phyloP scores from a whole-genome alignment of 2,329 filamentous ascomycete species.

The Sporothrix variecibatus region DNA sequence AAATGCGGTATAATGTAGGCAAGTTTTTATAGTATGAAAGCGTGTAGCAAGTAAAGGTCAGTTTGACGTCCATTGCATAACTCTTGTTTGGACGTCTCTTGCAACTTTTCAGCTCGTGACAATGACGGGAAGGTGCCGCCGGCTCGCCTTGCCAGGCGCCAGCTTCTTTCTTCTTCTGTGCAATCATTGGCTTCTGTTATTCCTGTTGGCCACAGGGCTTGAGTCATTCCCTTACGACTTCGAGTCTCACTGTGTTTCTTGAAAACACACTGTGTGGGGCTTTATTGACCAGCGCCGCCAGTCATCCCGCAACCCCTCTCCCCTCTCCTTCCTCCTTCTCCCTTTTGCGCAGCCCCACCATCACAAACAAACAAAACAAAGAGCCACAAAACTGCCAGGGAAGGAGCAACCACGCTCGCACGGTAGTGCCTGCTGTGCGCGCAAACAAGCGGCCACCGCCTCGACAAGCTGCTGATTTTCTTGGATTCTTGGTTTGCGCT shows the following conservation, averaged over 20 bases:
- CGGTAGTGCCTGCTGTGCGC: neutral
- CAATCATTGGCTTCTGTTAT: neutral
- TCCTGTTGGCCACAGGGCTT: neutral
- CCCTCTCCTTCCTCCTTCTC: constrained; percentile 2
- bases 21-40: no score
- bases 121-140: no score
- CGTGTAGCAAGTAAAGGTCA: no score
- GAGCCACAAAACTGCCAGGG: neutral
- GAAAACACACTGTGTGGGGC: constrained; percentile 18
- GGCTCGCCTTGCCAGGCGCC: constrained; percentile 16
- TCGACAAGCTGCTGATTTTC: neutral
- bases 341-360: constrained; percentile 25
- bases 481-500: neutral
- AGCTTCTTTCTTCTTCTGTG: neutral
- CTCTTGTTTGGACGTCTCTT: no score
- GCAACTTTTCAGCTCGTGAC: no score
- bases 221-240: constrained; percentile 10
- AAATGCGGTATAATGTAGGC: no score
- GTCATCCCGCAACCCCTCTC: constrained; percentile 21
- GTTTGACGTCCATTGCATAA: no score
- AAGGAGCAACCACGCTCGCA: neutral
- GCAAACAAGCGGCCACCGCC: neutral
- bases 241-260: neutral
- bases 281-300: neutral
- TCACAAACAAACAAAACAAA: constrained; percentile 30